phyloP scores from a whole-genome alignment of 139 green algal genomes.

The Chlorella ohadii region DNA sequence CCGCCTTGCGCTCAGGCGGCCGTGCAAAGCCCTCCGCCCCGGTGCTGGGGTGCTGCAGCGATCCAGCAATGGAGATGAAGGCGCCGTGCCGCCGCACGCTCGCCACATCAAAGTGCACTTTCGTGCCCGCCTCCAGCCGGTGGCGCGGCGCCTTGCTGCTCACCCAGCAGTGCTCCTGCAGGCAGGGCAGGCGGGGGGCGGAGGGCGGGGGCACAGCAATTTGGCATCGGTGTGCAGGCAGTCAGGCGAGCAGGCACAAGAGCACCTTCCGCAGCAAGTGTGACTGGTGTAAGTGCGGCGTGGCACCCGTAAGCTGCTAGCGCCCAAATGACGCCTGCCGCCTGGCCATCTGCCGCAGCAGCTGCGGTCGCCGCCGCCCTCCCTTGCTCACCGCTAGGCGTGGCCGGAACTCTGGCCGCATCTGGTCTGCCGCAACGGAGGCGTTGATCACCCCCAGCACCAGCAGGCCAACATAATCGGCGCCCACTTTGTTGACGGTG shows the following conservation, averaged over 20 bases:
- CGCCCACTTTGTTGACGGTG: conserved; percentile 66
- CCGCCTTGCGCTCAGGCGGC: background rate
- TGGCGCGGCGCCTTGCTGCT: conserved; percentile 23
- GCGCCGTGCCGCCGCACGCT: conserved; percentile 23
- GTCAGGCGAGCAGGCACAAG: too few relatives aligned
- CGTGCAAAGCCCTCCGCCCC: conserved; percentile 16
- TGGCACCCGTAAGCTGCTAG: too few relatives aligned
- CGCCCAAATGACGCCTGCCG: too few relatives aligned
- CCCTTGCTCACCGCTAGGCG: conserved; percentile 4
- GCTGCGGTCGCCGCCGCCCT: background rate
- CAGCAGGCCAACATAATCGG: conserved; percentile 74
- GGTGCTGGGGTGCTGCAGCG: conserved; percentile 35
- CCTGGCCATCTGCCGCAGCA: background rate
- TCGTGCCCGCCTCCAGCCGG: conserved; percentile 33
- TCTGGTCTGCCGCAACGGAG: conserved; percentile 49
- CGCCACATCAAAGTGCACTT: conserved; percentile 45
- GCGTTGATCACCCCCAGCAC: conserved; percentile 80
- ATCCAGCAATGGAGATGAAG: conserved; percentile 46
- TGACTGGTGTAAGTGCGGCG: too few relatives aligned
- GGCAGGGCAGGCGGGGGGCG: background rate
- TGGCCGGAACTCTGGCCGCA: conserved; percentile 50
- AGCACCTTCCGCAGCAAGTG: too few relatives aligned
- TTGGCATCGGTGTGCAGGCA: too few relatives aligned
- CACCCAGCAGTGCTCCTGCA: conserved; percentile 42
- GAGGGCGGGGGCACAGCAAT: too few relatives aligned